Evolutionary conservation across 2,329 filamentous ascomycete genomes (phyloP).

Genomic region (Xylaria sp.): DNA sequence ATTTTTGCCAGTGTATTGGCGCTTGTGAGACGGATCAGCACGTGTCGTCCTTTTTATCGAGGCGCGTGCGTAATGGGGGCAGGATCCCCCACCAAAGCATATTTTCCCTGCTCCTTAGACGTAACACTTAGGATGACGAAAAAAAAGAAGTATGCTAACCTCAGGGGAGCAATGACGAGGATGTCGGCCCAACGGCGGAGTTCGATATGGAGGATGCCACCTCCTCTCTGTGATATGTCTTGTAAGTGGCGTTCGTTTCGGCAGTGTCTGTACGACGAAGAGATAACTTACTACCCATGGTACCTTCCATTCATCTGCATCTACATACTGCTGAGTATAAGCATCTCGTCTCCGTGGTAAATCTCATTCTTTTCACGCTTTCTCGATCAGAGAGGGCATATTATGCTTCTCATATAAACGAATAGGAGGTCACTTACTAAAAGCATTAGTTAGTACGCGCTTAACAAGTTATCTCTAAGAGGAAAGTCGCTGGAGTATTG

Average conservation of each 20-base stretch:
- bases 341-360: slow-evolving; percentile 15
- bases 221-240: slow-evolving; percentile 62
- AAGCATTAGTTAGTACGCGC: slow-evolving; percentile 19
- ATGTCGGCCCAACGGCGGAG: slow-evolving; percentile 81
- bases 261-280: background rate
- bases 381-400: background rate
- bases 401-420: background rate
- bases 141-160: slow-evolving; percentile 14
- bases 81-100: background rate
- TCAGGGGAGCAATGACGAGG: slow-evolving; percentile 80
- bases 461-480: background rate
- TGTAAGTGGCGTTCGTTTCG: slow-evolving; percentile 19
- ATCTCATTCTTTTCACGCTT: background rate
- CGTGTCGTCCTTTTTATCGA: background rate
- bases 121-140: background rate
- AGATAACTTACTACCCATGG: slow-evolving; percentile 69
- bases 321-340: slow-evolving; percentile 64
- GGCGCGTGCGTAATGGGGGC: background rate
- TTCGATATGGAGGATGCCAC: slow-evolving; percentile 90
- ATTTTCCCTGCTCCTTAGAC: background rate
- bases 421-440: slow-evolving; percentile 28
- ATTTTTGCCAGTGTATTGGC: slow-evolving; percentile 92
- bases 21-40: slow-evolving; percentile 56
- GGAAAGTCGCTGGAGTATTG: background rate
- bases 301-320: slow-evolving; percentile 85